A percentile compares a stretch with the other conserved stretches of the same genome.
Evolutionary conservation across 1,284 basidiomycete species (phyloP).

Genomic region (Cronartium quercuum): DNA sequence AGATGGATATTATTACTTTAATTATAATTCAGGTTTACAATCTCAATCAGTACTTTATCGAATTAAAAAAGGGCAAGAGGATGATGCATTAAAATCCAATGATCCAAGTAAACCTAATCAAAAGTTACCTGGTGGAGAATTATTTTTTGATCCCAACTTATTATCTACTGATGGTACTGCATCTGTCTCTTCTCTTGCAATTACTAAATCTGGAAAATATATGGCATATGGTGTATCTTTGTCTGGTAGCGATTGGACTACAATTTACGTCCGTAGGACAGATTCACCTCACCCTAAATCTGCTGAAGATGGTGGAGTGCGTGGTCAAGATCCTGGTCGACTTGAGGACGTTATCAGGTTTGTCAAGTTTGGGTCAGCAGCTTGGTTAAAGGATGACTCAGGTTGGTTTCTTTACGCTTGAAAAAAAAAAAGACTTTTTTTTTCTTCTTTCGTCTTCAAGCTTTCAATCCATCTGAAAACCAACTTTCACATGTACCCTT

Average conservation of each 20-base stretch:
- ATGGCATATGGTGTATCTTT: slow-evolving; percentile 59
- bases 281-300: slow-evolving; percentile 55
- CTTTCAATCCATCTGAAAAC: neutral
- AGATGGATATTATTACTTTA: slow-evolving; percentile 63
- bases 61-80: slow-evolving; percentile 53
- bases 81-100: slow-evolving; percentile 56
- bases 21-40: slow-evolving; percentile 44
- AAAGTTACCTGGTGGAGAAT: slow-evolving; percentile 55
- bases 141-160: slow-evolving; percentile 72
- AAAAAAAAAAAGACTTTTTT: neutral
- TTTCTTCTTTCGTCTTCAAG: too few relatives aligned
- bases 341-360: slow-evolving; percentile 63
- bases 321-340: slow-evolving; percentile 55
- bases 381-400: slow-evolving; percentile 66
- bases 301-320: slow-evolving; percentile 50
- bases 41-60: slow-evolving; percentile 59
- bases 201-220: slow-evolving; percentile 63
- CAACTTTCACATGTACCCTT: neutral
- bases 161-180: slow-evolving; percentile 68
- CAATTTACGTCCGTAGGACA: slow-evolving; percentile 60
- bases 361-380: slow-evolving; percentile 66
- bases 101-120: slow-evolving; percentile 43
- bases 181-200: slow-evolving; percentile 58
- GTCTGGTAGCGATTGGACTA: slow-evolving; percentile 66
- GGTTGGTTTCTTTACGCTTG: neutral